Evolutionary conservation across 1,284 basidiomycete genomes (phyloP), one percentile per base, ranked within the genome.

Genomic region (Veloporphyrellus conicus): DNA sequence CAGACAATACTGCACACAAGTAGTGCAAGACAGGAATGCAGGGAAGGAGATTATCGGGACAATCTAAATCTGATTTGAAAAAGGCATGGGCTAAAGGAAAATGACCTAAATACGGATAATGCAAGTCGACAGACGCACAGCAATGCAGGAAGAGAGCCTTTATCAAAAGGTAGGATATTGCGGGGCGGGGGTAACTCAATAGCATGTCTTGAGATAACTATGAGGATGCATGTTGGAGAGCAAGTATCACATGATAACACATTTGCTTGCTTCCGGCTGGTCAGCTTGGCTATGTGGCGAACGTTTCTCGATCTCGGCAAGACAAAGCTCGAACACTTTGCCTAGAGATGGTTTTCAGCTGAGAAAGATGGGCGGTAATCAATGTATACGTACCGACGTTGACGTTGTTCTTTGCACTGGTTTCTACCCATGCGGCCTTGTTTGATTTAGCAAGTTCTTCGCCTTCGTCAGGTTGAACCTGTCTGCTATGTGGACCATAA

Each of bases 321-420:
- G 77, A 62, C 91, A 90, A 36, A 87, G 76, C 59, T 96, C 90
- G 55, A 96, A 96, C 8, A 93, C 91, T 63, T 86, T 84, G 68
- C 76, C 91, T 93, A 32, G 59, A 38, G 46, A 50, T 28, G 15
- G 33, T 15, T 29, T 43, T 48, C 29, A 48, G 55, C 47, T 39
- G 56, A 41, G 28, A 43, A 42, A 37, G 5, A 8, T 22, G 20
- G 47, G 33, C 6, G 32, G 33, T 18, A 23, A 32, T 45, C 37
- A 41, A 31, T 45, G 36, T 41, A 23, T 36, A 39, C 91, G 70
- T 60, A 93, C 92, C 79, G 57, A 97, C 87, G 69, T 96, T 95
- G 68, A 84, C 70, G 57, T 93, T 91, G 57, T 84, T 79, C 74
- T 91, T 92, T 36, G 93, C 92, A 58, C 88, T 92, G 8, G 90